A percentile compares a stretch with the other conserved stretches of the same genome.
phyloP scores from a whole-genome alignment of 805 yeast species.

The Candida dajiaensis region DNA sequence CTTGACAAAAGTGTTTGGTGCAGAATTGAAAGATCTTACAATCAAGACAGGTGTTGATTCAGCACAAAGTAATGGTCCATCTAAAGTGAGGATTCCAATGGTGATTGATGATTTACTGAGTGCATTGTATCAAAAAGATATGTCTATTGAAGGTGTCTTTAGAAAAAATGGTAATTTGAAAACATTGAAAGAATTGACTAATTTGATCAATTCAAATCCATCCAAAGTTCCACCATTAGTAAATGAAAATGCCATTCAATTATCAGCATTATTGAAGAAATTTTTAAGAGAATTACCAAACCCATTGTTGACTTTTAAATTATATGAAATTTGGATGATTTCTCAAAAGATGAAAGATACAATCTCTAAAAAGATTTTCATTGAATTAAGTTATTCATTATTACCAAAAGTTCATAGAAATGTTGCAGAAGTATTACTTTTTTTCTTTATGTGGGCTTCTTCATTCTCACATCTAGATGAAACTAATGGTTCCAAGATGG shows the following conservation, averaged over 20 bases:
- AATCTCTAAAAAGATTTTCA: conserved; percentile 43
- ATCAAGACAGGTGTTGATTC: conserved; percentile 75
- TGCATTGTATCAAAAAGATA: conserved; percentile 82
- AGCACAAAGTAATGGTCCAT: conserved; percentile 78
- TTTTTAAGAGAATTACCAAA: conserved; percentile 90
- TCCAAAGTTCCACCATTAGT: conserved; percentile 63
- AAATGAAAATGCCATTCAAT: conserved; percentile 79
- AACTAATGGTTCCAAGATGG: conserved; percentile 92
- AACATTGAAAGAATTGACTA: conserved; percentile 66
- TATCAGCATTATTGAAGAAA: conserved; percentile 88
- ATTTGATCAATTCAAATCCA: conserved; percentile 68
- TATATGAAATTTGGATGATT: conserved; percentile 75
- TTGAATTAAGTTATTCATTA: conserved; percentile 64
- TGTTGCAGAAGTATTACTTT: conserved; percentile 75
- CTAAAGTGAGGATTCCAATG: conserved; percentile 74
- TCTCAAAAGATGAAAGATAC: conserved; percentile 50
- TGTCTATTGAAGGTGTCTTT: conserved; percentile 95
- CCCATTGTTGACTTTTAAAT: conserved; percentile 72
- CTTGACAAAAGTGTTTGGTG: conserved; percentile 61
- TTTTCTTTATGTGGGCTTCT: conserved; percentile 91
- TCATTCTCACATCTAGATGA: conserved; percentile 92
- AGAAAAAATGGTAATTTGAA: conserved; percentile 94
- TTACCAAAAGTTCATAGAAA: conserved; percentile 81
- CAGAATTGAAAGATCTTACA: conserved; percentile 63
- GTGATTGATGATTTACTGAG: conserved; percentile 80